Conservation (phyloP, 495 filamentous ascomycete species). For the Usnea hakonensis region DNA sequence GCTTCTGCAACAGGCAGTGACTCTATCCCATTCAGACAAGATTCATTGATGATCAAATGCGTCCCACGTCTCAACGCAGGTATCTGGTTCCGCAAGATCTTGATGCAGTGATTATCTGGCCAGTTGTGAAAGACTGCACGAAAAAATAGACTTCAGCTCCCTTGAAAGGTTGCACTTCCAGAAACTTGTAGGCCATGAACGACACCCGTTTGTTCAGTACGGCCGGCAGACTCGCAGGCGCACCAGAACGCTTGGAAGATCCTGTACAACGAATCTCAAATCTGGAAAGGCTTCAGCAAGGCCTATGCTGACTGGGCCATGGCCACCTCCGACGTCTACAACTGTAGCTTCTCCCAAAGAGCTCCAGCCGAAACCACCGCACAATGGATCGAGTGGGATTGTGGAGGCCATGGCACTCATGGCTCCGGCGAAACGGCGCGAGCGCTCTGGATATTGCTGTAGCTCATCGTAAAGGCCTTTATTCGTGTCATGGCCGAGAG, state of each 20-base stretch:
- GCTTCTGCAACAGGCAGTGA: slow-evolving; percentile 7
- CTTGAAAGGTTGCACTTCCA: not conserved
- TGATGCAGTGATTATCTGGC: slow-evolving; percentile 21
- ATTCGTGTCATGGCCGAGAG: slow-evolving; percentile 39
- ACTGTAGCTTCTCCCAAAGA: slow-evolving; percentile 36
- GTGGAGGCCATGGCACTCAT: slow-evolving; percentile 31
- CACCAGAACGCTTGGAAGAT: too few relatives aligned
- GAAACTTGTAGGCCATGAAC: too few relatives aligned
- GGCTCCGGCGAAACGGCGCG: slow-evolving; percentile 44
- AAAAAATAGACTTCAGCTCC: slow-evolving; percentile 45
- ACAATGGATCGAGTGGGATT: too few relatives aligned
- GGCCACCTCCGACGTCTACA: slow-evolving; percentile 32
- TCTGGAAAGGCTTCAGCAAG: slow-evolving; percentile 24
- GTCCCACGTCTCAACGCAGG: slow-evolving; percentile 50
- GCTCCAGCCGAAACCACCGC: slow-evolving; percentile 28
- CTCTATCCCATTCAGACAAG: slow-evolving; percentile 29
- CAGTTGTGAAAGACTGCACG: slow-evolving; percentile 42
- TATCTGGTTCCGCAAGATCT: slow-evolving; percentile 44
- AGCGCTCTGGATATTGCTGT: slow-evolving; percentile 36
- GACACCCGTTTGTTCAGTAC: too few relatives aligned
- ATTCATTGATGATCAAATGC: slow-evolving; percentile 42
- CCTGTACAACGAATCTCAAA: slow-evolving; percentile 43
- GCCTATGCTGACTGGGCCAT: slow-evolving; percentile 27
- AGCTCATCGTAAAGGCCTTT: slow-evolving; percentile 36
- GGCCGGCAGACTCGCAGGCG: too few relatives aligned